Evolutionary conservation across 805 yeast genomes (phyloP), one percentile per base, ranked within the genome.

Genomic region (Yamadazyma nakazawae): DNA sequence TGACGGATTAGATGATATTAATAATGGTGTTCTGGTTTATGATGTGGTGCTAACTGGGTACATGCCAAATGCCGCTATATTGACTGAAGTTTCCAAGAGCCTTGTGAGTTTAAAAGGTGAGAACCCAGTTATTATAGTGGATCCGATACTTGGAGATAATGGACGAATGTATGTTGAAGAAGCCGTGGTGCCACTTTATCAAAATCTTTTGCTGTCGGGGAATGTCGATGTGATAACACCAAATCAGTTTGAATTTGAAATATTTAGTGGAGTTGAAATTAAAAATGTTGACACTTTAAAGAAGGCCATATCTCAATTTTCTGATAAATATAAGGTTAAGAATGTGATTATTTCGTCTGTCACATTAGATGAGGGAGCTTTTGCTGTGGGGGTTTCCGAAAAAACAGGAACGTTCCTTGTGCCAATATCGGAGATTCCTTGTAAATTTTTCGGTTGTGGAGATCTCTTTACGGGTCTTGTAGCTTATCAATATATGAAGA

Each of bases 131-230:
- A 81, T 92, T 82, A 74, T 91, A 4, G 61, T 92, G 42, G 98
- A 92, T 62, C 98, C 98, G 1, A 94, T 92, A 0, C 67, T 92
- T 61, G 98, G 98, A 11, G 98, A 92, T 60, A 84, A 88, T 55
- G 97, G 96, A 0, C 75, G 71, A 47, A 64, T 90, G 2, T 92
- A 92, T 61, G 96, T 92, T 1, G 75, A 75, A 48, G 76, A 74
- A 45, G 75, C 68, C 11, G 74, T 83, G 21, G 68, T 84, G 0
- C 79, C 79, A 0, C 62, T 74, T 1, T 84, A 84, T 57, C 68
- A 70, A 53, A 51, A 68, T 11, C 64, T 83, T n/a, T 59, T 85
- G 31, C 45, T 47, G 11, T 58, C 65, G 4, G 77, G 76, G 2
- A 47, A 54, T 17, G 75, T 85, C 0, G 70, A 72, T 36, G 55